Evolutionary conservation across 441 rosid genomes (phyloP).

Genomic region (Croton setiger): DNA sequence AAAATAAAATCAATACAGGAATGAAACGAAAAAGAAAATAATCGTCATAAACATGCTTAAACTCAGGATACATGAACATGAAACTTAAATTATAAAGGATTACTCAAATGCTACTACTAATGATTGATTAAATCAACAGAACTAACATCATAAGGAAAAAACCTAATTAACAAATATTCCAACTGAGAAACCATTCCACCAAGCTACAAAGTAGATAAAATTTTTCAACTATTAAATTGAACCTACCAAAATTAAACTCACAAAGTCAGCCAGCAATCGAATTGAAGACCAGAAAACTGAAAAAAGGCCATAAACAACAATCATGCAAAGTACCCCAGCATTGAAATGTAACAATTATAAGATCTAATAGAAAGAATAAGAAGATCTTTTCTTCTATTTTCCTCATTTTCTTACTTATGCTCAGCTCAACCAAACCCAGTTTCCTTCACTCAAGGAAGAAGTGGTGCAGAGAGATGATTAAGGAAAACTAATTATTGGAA

Average conservation of each 20-base stretch:
- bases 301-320: not conserved
- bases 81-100: not conserved
- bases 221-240: too few relatives aligned
- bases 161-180: slow-evolving; percentile 2
- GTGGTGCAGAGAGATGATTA: not conserved
- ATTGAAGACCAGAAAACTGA: not conserved
- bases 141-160: not conserved
- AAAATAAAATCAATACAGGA: slow-evolving; percentile 2
- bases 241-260: not conserved
- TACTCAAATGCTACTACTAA: not conserved
- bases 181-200: not conserved
- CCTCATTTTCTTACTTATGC: not conserved
- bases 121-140: not conserved
- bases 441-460: not conserved
- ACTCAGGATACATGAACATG: not conserved
- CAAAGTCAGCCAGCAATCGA: not conserved
- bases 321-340: not conserved
- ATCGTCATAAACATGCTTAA: too few relatives aligned
- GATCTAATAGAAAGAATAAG: slow-evolving; percentile 5
- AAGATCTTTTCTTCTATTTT: slow-evolving; percentile 1
- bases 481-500: not conserved
- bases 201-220: not conserved
- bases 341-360: not conserved
- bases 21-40: not conserved
- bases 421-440: not conserved